Evolutionary conservation across 2,329 filamentous ascomycete genomes (phyloP), one percentile per base, ranked within the genome.

Genomic region (Dendrostoma leiphaemia): DNA sequence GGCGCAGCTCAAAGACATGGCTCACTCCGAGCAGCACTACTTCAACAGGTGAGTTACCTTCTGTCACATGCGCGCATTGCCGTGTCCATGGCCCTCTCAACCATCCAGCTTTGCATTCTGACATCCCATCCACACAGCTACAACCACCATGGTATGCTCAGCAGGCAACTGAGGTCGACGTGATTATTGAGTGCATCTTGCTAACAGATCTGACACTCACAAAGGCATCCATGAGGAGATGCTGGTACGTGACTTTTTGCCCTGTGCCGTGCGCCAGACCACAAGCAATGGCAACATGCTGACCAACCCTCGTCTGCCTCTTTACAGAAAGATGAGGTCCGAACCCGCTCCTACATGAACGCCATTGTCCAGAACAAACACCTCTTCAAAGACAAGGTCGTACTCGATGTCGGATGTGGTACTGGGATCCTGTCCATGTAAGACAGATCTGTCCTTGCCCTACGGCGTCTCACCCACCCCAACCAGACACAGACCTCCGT

Each of bases 391-490:
- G 78, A 81, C 70, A 81, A 81, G 77, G 71, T 96, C 60, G 91
- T 99, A 62, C 89, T 99, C 61, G 93, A 99, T 75, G 94, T 99
- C 57, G 93, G 93, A 71, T 99, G 93, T 73, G 93, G 94, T 69
- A 99, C 94, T 56, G 89, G 90, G 65, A 99, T 99, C 73, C 89
- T 99, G 65, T 96, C 91, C 84, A 97, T 99, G 94, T 97, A 83
- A 68, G 85, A 72, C 47, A 48, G 29, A 28, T 40, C 53, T 47
- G 8, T 13, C 37, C 29, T 23, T 43, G 28, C 23, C 24, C 19
- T 24, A 32, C 44, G 17, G 44, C 19, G 17, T 46, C n/a, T 6
- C 10, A 32, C 28, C 13, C 28, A 31, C 9, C 34, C 38, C 12
- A 29, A 23, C 32, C 34, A 45, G 24, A 21, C 37, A 26, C 29